Evolutionary conservation across 2,329 filamentous ascomycete genomes (phyloP), one percentile per base, ranked within the genome.

Genomic region (Fusarium dlaminii): DNA sequence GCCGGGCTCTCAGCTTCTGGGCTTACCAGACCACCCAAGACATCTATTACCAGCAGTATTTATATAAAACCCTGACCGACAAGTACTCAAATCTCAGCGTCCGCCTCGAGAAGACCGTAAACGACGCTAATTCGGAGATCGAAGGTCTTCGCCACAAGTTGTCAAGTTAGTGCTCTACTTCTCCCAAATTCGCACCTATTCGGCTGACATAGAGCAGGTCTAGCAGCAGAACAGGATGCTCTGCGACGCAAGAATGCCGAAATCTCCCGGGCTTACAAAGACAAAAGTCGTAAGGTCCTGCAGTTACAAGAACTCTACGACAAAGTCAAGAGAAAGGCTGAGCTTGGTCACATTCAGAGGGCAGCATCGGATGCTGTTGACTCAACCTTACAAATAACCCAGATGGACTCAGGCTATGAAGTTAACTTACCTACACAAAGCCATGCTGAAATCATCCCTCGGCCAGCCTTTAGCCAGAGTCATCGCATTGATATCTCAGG

Each of bases 11-110:
- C 73, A 90, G 89, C 37, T 98, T 98, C 80, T 97, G 94, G 92
- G 91, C 90, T 36, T 98, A 97, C 77, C 95, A 98, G 80, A 91
- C 91, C 27, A 91, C 91, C 6, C 93, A 96, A 77, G 93, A 98
- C 82, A 93, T 97, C n/a, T 77, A 69, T 68, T 97, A 95, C 77
- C 93, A 97, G 79, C 91, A 94, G 75, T 91, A 92, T 75, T 83
- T 94, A 3, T 90, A 90, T 48, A 94, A 91, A 77, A 91, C 88
- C 15, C 83, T 97, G 70, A 90, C 89, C 0, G 92, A 94, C 17
- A 95, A 93, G 80, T 94, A 93, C 79, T 84, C 87, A 3, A 85
- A 81, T 6, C 83, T 96, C 22, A 92, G 86, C 73, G 83, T 87
- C 18, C 89, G 93, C 48, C 87, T 95, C 79, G 92, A 96, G 75